Evolutionary conservation across 129 eudicot species (phyloP).

Genomic region (Artemisia tridentata): DNA sequence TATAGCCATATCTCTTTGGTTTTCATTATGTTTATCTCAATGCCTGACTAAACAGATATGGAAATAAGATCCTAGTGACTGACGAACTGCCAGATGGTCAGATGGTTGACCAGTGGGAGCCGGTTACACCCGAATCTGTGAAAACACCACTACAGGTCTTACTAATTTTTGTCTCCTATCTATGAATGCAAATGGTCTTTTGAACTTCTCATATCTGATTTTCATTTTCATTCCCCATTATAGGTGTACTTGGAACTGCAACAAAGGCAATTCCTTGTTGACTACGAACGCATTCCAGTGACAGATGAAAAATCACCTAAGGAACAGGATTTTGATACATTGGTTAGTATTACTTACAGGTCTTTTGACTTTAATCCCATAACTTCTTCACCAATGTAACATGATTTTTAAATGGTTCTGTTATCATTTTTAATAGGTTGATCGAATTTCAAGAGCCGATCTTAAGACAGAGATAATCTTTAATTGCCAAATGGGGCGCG

Average conservation of each 20-base stretch:
- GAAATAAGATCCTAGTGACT: constrained; percentile 94
- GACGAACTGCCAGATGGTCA: constrained; percentile 99
- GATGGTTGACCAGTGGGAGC: constrained; percentile 99
- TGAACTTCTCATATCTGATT: neutral
- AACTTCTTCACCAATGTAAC: constrained; percentile 3
- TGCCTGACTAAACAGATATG: constrained; percentile 60
- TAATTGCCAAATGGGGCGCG: constrained; percentile 99
- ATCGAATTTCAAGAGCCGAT: constrained; percentile 71
- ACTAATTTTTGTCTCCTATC: constrained; percentile 7
- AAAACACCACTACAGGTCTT: constrained; percentile 91
- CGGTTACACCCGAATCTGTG: constrained; percentile 75
- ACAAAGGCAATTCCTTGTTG: constrained; percentile 59
- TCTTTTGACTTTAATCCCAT: neutral
- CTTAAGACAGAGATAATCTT: constrained; percentile 70
- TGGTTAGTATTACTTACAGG: constrained; percentile 49
- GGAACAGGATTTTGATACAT: constrained; percentile 92
- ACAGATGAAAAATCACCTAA: constrained; percentile 97
- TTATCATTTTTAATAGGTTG: constrained; percentile 48
- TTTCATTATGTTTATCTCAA: constrained; percentile 20
- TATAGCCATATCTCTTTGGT: constrained; percentile 4
- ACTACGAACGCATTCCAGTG: constrained; percentile 90
- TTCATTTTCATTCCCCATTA: constrained; percentile 11
- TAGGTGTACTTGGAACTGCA: constrained; percentile 91
- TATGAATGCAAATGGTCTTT: constrained; percentile 13
- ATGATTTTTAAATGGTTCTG: constrained; percentile 12